A percentile compares a stretch with the other conserved stretches of the same genome.
These are phyloP conservation scores for Cavenderia fasciculata DNA, from an alignment of 78 protist species.

Conservation along the genomic window DNA sequence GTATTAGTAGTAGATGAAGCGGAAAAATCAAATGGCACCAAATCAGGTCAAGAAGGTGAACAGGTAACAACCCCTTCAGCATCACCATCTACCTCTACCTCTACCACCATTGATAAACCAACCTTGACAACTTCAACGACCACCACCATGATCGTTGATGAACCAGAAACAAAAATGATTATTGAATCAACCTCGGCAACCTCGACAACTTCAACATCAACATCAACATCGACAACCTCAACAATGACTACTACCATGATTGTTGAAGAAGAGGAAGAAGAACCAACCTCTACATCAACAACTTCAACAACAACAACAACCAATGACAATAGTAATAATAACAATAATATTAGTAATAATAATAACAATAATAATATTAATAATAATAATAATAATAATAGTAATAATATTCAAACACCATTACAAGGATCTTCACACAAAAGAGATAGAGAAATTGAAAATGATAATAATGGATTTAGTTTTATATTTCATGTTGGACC, in stretches of 20 bases:
- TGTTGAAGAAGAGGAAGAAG: neutral
- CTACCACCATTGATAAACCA: neutral
- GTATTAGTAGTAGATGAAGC: too few relatives aligned
- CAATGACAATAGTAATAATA: neutral
- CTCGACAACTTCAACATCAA: neutral
- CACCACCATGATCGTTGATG: neutral
- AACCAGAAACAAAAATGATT: neutral
- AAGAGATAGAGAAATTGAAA: neutral
- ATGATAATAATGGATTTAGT: neutral
- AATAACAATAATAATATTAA: neutral
- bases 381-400: neutral
- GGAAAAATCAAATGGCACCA: neutral
- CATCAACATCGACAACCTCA: neutral
- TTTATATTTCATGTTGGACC: conserved; percentile 57
- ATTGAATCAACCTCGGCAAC: neutral
- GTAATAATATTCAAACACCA: neutral
- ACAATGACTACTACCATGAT: neutral
- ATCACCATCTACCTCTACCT: neutral
- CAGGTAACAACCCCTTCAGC: too few relatives aligned
- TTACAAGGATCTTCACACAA: neutral
- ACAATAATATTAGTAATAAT: neutral
- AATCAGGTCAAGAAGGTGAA: neutral
- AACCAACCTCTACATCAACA: neutral
- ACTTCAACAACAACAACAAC: neutral
- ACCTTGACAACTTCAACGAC: neutral